A percentile compares a stretch with the other conserved stretches of the same genome.
Evolutionary conservation across 2,329 filamentous ascomycete genomes (phyloP).

Genomic region (Helicocarpus griseus): DNA sequence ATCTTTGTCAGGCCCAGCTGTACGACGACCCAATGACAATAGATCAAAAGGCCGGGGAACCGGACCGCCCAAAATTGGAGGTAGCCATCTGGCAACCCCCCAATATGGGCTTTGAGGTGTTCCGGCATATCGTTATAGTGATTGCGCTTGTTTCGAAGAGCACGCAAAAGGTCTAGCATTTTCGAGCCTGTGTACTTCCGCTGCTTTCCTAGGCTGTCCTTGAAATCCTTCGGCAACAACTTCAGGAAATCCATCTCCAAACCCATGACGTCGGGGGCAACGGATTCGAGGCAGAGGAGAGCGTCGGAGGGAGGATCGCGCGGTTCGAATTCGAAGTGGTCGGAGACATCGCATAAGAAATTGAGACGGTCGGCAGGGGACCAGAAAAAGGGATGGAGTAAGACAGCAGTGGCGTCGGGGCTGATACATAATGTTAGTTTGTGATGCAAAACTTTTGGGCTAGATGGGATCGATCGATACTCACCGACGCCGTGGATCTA

Average conservation of each 20-base stretch:
- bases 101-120: constrained; percentile 62
- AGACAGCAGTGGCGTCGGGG: constrained; percentile 67
- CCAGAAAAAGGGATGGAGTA: constrained; percentile 98
- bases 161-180: constrained; percentile 77
- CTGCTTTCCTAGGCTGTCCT: constrained; percentile 85
- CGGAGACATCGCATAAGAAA: constrained; percentile 93
- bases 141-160: constrained; percentile 90
- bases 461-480: constrained; percentile 10
- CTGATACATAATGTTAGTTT: constrained; percentile 18
- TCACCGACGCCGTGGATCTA: constrained; percentile 52
- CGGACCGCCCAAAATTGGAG: constrained; percentile 70
- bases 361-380: constrained; percentile 73
- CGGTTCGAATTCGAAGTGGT: constrained; percentile 89
- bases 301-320: constrained; percentile 68
- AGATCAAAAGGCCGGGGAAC: constrained; percentile 70
- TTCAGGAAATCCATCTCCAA: constrained; percentile 68
- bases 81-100: constrained; percentile 68
- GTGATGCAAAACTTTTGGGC: too few relatives aligned
- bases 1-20: constrained; percentile 47
- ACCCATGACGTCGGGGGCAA: constrained; percentile 33
- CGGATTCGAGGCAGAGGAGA: constrained; percentile 49
- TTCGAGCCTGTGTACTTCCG: constrained; percentile 82
- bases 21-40: constrained; percentile 66
- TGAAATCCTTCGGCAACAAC: constrained; percentile 66
- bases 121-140: constrained; percentile 96